Evolutionary conservation across 2,329 filamentous ascomycete genomes (phyloP).

Genomic region (Aspergillus pseudotamarii): DNA sequence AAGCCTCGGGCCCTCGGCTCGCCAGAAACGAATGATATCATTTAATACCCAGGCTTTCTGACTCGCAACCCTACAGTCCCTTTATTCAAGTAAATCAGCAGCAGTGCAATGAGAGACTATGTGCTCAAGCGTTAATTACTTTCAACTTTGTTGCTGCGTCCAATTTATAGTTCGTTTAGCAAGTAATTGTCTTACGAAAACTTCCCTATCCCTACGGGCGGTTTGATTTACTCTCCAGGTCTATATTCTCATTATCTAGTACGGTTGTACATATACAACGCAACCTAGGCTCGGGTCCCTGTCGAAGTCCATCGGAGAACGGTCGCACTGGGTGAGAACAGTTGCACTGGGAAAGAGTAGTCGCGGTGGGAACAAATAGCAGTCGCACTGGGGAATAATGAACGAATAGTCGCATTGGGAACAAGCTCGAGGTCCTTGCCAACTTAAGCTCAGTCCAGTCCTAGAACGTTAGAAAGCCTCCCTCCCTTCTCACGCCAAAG

Average conservation of each 20-base stretch:
- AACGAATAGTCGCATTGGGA: not conserved
- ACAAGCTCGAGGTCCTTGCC: not conserved
- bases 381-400: not conserved
- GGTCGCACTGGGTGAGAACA: not conserved
- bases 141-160: no score
- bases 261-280: not conserved
- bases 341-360: not conserved
- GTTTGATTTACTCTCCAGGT: not conserved
- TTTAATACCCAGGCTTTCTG: no score
- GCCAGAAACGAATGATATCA: no score
- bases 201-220: not conserved
- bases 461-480: not conserved
- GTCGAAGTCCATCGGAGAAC: not conserved
- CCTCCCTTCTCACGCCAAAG: not conserved
- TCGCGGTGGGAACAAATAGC: not conserved
- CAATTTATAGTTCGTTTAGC: rapidly evolving
- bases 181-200: not conserved
- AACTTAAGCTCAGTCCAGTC: not conserved
- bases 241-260: not conserved
- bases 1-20: no score
- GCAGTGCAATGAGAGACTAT: not conserved
- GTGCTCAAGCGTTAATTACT: not conserved
- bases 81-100: no score
- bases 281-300: not conserved
- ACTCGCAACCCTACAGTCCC: no score